Base-by-base conservation (phyloP, 345 rosid species). In the Citrus hindsii region DNA sequence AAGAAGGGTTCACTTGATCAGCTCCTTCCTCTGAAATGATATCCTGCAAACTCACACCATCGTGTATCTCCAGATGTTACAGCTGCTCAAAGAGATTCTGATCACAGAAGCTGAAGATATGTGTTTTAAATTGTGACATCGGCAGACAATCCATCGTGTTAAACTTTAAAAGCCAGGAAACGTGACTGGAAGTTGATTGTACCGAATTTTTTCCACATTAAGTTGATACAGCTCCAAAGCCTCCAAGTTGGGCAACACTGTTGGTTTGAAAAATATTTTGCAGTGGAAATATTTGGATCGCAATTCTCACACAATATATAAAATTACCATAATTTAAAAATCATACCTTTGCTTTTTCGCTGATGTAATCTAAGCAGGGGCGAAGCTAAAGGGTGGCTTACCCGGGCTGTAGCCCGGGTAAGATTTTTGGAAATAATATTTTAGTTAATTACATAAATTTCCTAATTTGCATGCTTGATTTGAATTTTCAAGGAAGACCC, bases 161-260 rank as follows among this genome's bases (percentile, higher is more conserved):
- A 74, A 25, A 24, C 64, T 38, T 74, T 37, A 24, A 60, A 24
- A 5, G n/a, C 1, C 25, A 61, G 40, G 21, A 64, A 67, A 59
- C 24, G 67, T 2, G 5, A 24, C 10, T 71, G 38, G 71, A 13
- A 73, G 73, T 25, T 61, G 60, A 56, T 58, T 28, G 22, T 63
- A 69, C 79, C 80, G 77, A 10, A 63, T 40, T 2, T 4, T 69
- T 64, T 75, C 37, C 3, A 82, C 25, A 25, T 33, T 19, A 40
- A 74, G 42, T 32, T 13, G 35, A 69, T 0, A 0, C 5, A 80
- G 32, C 2, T 12, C 5, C 76, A 83, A 3, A 7, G 38, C 22
- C 77, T 73, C 58, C 74, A 80, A 64, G 24, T 71, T 76, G 13
- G 85, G 85, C 33, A 80, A 68, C 22, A 2, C 30, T 28, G 30